Evolutionary conservation across 2,329 filamentous ascomycete genomes (phyloP), one percentile per base, ranked within the genome.

Genomic region (Sarocladium brachiariae): DNA sequence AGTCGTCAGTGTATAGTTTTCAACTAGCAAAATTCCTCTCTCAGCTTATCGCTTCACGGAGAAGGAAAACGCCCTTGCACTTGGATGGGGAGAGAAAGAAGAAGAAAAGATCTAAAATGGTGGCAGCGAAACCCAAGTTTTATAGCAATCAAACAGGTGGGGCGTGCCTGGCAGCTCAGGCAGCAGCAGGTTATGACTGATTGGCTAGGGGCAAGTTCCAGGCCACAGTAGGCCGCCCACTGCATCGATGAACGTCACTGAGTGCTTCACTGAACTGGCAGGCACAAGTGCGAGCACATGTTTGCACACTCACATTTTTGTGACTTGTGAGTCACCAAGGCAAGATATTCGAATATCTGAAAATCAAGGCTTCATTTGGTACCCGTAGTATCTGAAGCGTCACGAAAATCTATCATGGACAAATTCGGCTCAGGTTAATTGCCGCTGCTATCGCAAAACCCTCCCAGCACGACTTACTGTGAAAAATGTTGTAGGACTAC

Each of bases 11-110:
- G 63, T 77, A 79, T 86, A 87, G 84, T 87, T 87, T 87, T 87
- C 84, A 87, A 87, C 83, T 86, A 87, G 84, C 84, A 87, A 87
- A 86, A 84, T 83, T 86, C 84, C 80, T 87, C 83, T 87, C 83
- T 85, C 82, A 69, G 68, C 68, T 69, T 78, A 82, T 81, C 78
- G 80, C 81, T 80, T 86, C 68, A 70, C 66, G 66, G 68, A 70
- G 67, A 70, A 70, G 67, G 68, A 70, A 70, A 83, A 83, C 77
- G 83, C 84, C 83, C 82, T 70, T 81, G 81, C 81, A 83, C 79
- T 75, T 61, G 72, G 75, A 78, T 78, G 69, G 65, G 60, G 71
- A 70, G 31, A 55, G 65, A 70, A 75, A 74, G 69, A 60, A 64
- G 67, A 30, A 66, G 69, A 69, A 66, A 56, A 63, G 60, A 25